Conservation (phyloP, 2,329 filamentous ascomycete species). For the Cladophialophora psammophila region DNA sequence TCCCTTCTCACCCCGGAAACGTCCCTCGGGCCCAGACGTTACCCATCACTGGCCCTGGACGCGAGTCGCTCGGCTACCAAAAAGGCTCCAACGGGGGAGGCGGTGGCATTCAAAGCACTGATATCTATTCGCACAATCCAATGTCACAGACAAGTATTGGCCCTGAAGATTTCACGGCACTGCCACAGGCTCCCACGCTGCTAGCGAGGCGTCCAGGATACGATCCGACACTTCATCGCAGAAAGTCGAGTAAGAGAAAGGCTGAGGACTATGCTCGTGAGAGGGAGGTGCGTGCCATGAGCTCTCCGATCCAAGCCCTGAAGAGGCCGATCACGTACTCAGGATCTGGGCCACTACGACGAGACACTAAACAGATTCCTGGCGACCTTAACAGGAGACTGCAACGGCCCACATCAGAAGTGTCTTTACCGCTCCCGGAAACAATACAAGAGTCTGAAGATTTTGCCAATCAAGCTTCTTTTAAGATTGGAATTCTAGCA, state of each 20-base stretch:
- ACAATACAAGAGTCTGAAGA: slow-evolving; percentile 77
- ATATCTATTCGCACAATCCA: slow-evolving; percentile 43
- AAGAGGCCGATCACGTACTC: slow-evolving; percentile 67
- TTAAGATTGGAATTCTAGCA: slow-evolving; percentile 79
- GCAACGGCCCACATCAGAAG: slow-evolving; percentile 71
- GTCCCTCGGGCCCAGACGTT: slow-evolving; percentile 24
- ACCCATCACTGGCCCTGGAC: slow-evolving; percentile 19
- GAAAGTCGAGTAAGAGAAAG: slow-evolving; percentile 78
- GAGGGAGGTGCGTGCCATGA: slow-evolving; percentile 88
- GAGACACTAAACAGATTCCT: slow-evolving; percentile 69
- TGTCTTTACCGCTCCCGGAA: slow-evolving; percentile 75
- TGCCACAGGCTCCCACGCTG: slow-evolving; percentile 58
- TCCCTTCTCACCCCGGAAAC: slow-evolving; percentile 27
- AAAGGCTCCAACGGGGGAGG: slow-evolving; percentile 17
- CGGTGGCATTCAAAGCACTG: slow-evolving; percentile 12
- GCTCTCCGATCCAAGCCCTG: slow-evolving; percentile 68
- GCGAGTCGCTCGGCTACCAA: slow-evolving; percentile 20
- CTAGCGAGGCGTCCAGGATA: slow-evolving; percentile 67
- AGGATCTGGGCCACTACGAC: slow-evolving; percentile 64
- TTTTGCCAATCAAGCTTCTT: slow-evolving; percentile 76
- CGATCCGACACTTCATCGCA: slow-evolving; percentile 65
- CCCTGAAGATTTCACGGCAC: slow-evolving; percentile 50
- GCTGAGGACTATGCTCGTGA: slow-evolving; percentile 79
- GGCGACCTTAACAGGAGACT: slow-evolving; percentile 63
- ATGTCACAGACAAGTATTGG: slow-evolving; percentile 48